These are phyloP conservation scores for Cryoendolithus antarcticus DNA, from an alignment of 2,329 filamentous ascomycete species.

Conservation along the genomic window DNA sequence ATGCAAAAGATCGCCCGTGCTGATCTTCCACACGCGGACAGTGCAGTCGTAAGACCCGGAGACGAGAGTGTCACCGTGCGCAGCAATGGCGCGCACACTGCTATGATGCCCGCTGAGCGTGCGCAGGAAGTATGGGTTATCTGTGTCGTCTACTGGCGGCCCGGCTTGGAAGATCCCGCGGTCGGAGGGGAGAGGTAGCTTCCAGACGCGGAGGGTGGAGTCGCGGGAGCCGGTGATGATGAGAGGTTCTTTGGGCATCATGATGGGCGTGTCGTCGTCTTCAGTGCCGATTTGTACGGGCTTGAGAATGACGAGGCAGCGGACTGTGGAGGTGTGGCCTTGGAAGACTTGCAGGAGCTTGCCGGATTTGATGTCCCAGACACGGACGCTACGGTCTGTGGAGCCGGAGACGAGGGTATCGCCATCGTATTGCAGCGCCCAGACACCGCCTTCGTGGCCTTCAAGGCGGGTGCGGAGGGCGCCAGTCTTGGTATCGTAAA, in stretches of 20 bases:
- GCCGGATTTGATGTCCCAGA: conserved; percentile 94
- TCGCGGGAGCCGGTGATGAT: conserved; percentile 97
- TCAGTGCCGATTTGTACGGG: conserved; percentile 65
- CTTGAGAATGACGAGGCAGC: conserved; percentile 88
- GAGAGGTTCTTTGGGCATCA: conserved; percentile 87
- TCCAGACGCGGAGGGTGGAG: conserved; percentile 89
- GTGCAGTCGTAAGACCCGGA: conserved; percentile 95
- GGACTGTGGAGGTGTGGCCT: conserved; percentile 92
- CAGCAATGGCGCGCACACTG: conserved; percentile 90
- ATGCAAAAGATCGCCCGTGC: conserved; percentile 78
- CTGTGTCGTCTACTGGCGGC: conserved; percentile 57
- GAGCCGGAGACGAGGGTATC: conserved; percentile 92
- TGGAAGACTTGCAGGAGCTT: conserved; percentile 92
- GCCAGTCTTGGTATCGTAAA: conserved; percentile 94
- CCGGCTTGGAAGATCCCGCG: conserved; percentile 67
- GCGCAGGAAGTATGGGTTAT: conserved; percentile 91
- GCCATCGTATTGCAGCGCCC: conserved; percentile 92
- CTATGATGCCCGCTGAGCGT: conserved; percentile 77
- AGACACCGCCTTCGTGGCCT: conserved; percentile 93
- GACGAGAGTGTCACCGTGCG: conserved; percentile 84
- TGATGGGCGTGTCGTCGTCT: conserved; percentile 59
- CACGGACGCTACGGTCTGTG: conserved; percentile 93
- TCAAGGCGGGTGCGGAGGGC: conserved; percentile 70
- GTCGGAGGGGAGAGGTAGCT: conserved; percentile 69
- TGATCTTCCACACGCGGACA: conserved; percentile 94